These are phyloP conservation scores for Aspergillus aculeatinus DNA, from an alignment of 2,329 filamentous ascomycete species.

Conservation along the genomic window DNA sequence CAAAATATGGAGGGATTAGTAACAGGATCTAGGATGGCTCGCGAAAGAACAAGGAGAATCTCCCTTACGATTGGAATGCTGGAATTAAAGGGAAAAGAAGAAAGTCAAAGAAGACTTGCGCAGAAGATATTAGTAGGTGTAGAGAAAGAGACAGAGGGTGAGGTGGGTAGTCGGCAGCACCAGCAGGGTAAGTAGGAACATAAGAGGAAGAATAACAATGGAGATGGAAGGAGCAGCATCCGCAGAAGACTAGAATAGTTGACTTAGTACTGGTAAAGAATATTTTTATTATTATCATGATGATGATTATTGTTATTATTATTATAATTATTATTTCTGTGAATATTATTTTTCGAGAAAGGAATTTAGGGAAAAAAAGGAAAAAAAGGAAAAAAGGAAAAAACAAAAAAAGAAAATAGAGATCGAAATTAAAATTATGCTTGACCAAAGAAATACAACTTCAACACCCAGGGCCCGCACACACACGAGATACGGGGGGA, in stretches of 20 bases:
- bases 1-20: constrained; percentile 3
- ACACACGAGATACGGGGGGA: constrained; percentile 21
- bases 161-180: constrained; percentile 16
- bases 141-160: constrained; percentile 6
- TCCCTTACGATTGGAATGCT: constrained; percentile 16
- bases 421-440: constrained; percentile 15
- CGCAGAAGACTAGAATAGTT: constrained; percentile 12
- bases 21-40: constrained; percentile 10
- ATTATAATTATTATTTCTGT: not conserved
- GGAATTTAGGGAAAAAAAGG: constrained; percentile 11
- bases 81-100: constrained; percentile 8
- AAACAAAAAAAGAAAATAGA: constrained; percentile 14
- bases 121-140: constrained; percentile 22
- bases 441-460: constrained; percentile 9
- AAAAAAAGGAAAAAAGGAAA: constrained; percentile 7
- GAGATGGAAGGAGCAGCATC: constrained; percentile 14
- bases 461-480: constrained; percentile 24
- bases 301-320: not conserved
- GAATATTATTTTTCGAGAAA: not conserved
- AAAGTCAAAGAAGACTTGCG: constrained; percentile 17
- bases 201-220: constrained; percentile 17
- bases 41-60: constrained; percentile 10
- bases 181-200: constrained; percentile 11
- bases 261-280: not conserved
- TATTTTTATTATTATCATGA: constrained; percentile 2